Evolutionary conservation across 305 asterid genomes (phyloP), one percentile per base, ranked within the genome.

Genomic region (Stenogyne calaminthoides): DNA sequence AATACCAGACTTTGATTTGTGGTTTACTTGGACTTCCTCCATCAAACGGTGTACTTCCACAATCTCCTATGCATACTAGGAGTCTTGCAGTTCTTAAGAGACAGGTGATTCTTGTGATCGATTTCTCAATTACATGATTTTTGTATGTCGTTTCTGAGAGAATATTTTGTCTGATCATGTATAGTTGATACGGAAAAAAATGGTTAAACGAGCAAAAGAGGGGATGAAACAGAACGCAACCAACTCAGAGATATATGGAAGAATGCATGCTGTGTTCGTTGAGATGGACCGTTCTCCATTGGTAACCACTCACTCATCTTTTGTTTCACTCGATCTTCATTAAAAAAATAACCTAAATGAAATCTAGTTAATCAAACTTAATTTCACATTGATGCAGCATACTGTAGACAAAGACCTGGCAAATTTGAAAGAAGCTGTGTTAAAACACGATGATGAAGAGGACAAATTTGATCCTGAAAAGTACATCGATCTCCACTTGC

Each of bases 1-100:
- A 59, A 36, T 66, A 52, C 25, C 85, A 93, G 98, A 93, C 97
- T 60, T 81, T 93, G 86, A 34, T 91, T 6, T 90, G 97, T 39
- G 98, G 98, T 6, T 60, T 92, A 62, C 71, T 88, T 20, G 98
- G 97, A 49, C 78, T 92, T 42, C 98, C 97, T 74, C 98, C 98
- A 77, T 88, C 97, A 7, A 92, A 92, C 54, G 98, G 98, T 0
- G 98, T 92, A 57, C 83, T 92, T 54, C 98, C 98, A 10, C 98
- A 92, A 52, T 90, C 98, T 52, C 98, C 98, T 2, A 90, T 92
- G 98, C 97, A 90, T 40, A 90, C 96, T 0, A 82, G 83, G 77
- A 92, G 94, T 57, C 83, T 92, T 63, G 94, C 92, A 2, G 89
- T 88, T 71, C 91, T 92, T 4, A 82, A 82, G 52, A 86, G 74